Base-by-base conservation (phyloP, 352 stramenopile species). In the Phytophthora litchii region DNA sequence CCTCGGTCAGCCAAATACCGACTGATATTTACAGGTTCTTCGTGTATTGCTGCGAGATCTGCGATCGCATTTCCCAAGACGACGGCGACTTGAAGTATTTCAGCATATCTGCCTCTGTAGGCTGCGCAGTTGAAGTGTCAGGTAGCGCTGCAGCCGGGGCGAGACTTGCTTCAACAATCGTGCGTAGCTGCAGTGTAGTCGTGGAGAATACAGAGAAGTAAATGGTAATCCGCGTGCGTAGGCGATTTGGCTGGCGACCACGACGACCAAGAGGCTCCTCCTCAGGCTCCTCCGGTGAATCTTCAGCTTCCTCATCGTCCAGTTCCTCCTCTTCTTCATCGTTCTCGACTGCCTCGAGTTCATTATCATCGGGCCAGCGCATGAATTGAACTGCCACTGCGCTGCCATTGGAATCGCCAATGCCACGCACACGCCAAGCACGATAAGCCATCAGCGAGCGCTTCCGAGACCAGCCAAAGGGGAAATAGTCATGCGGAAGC, bases 11-110 rank as follows among this genome's bases (percentile, higher is more conserved):
- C 36, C 13, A 41, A 8, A 14, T 32, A 29, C 17, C 41, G 27
- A 12, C 37, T 54, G 42, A 43, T 67, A 52, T 58, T 74, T 58
- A 68, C 56, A 72, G 54, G 31, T 74, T 69, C 58, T 78, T 78
- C 60, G 76, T 74, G 64, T 81, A 90, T 63, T 87, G 68, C 55
- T 86, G 68, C 43, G 71, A 78, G 21, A 84, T 73, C 53, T 91
- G 79, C 54, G 77, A 72, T 21, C 83, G 74, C 49, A 87, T 67
- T 53, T 89, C 81, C 81, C 81, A 91, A 3, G 81, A 78, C 35
- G 77, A 86, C n/a, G 77, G 77, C 16, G 76, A 75, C 54, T 86
- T 85, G 47, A 87, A 89, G 63, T 87, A 89, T 41, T 81, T 78
- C 44, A 80, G 44, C 81, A 91, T 91, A 25, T 87, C 77, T 12